Evolutionary conservation across 768 basidiomycete species (phyloP), one percentile per base, ranked within the genome.

Genomic region (Gelatoporia subvermispora): DNA sequence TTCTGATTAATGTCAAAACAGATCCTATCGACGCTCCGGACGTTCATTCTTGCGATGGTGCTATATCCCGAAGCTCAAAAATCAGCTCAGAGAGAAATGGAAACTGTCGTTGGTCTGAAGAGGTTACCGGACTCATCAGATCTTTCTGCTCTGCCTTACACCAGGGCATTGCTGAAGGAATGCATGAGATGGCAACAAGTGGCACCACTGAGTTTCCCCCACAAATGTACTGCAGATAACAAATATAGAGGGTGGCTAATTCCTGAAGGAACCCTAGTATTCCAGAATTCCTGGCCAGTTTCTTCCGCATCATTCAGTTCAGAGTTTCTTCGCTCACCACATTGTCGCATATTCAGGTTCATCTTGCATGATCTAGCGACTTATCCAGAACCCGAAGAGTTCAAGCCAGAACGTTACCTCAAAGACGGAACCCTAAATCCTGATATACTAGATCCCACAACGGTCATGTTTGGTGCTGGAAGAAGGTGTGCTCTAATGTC

Each of bases 391-490:
- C 60, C 65, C 4, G 41, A 52, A 1, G 45, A 18, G n/a, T 67
- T 67, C 54, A 48, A 51, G 4, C 65, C 65, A 0, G 63, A 64
- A 10, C 50, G 65, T 17, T 67, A 57, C 50, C 40, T 65, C 22
- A 56, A 50, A 20, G 51, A 56, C 24, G 59, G 51, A 21, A 47
- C 38, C 16, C 38, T 38, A 37, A 52, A 56, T 31, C 48, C 47
- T 11, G 4, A 21, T 23, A 31, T 45, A 1, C 43, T 41, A 9
- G 69, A 70, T 39, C 64, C 60, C 18, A 28, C 65, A 18, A 50
- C 40, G 9, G 63, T 61, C 45, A 60, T 49, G 8, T 73, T 61
- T 45, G 72, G 72, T 5, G 69, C 65, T 23, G 72, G 72, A 2
- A 60, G 72, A 46, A 43, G 59, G 55, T 57, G 35, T 31, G 43